Evolutionary conservation across 164 flowering plant species (phyloP).

Genomic region (Tinospora cordifolia): DNA sequence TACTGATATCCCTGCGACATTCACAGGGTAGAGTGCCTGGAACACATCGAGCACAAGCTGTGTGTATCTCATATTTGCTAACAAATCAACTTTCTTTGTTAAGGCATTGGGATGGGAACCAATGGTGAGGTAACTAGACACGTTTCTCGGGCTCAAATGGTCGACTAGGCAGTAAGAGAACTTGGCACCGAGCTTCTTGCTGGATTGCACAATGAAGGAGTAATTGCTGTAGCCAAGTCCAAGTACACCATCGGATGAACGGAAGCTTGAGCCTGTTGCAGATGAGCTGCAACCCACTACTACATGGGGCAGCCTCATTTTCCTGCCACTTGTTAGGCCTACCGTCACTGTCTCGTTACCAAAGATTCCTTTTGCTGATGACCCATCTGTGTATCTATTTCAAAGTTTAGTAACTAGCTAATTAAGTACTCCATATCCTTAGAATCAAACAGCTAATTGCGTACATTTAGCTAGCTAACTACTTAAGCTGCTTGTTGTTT

Average conservation of each 20-base stretch:
- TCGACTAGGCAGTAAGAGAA: constrained; percentile 76
- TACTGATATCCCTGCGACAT: constrained; percentile 46
- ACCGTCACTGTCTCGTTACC: constrained; percentile 52
- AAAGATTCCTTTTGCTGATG: constrained; percentile 44
- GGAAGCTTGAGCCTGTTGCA: constrained; percentile 26
- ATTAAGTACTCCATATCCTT: too few relatives aligned
- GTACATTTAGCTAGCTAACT: not conserved
- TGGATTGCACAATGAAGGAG: constrained; percentile 38
- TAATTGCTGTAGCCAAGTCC: constrained; percentile 45
- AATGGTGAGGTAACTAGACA: constrained; percentile 43
- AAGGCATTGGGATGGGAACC: constrained; percentile 40
- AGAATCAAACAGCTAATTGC: not conserved
- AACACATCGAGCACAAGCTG: constrained; percentile 26
- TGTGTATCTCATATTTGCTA: constrained; percentile 26
- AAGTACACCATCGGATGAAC: constrained; percentile 51
- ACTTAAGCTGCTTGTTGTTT: too few relatives aligned
- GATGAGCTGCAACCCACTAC: constrained; percentile 52
- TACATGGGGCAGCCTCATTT: constrained; percentile 24
- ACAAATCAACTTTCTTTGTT: not conserved
- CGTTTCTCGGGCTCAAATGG: constrained; percentile 48
- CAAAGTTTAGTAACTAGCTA: not conserved
- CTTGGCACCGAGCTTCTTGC: constrained; percentile 32
- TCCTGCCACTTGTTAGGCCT: constrained; percentile 29
- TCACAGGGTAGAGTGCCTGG: constrained; percentile 37
- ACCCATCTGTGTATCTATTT: constrained; percentile 48